These are phyloP conservation scores for Bipolaris cookei DNA, from an alignment of 2,329 filamentous ascomycete genomes.

Conservation along the genomic window DNA sequence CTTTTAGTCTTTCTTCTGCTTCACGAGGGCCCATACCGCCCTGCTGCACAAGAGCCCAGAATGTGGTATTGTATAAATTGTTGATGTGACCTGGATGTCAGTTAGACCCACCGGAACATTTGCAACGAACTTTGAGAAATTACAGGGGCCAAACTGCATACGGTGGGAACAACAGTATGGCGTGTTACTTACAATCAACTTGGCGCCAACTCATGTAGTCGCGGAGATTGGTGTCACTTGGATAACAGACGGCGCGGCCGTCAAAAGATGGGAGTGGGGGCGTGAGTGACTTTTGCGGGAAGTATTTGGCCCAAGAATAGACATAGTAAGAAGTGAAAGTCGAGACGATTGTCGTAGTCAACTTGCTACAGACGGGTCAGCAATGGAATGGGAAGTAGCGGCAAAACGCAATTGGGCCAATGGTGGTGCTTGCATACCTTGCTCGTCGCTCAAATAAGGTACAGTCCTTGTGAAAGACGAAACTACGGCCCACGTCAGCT, in stretches of 20 bases:
- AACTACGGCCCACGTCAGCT: slow-evolving; percentile 63
- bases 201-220: slow-evolving; percentile 98
- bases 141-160: not conserved
- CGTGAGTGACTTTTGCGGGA: slow-evolving; percentile 72
- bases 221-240: slow-evolving; percentile 77
- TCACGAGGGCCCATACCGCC: slow-evolving; percentile 77
- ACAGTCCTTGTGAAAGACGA: slow-evolving; percentile 84
- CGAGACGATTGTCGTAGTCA: slow-evolving; percentile 88
- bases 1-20: slow-evolving; percentile 81
- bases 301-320: slow-evolving; percentile 77
- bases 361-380: slow-evolving; percentile 67
- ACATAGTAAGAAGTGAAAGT: slow-evolving; percentile 94
- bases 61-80: slow-evolving; percentile 97
- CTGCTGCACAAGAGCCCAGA: slow-evolving; percentile 84
- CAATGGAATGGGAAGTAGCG: not conserved
- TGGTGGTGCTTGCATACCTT: slow-evolving; percentile 59
- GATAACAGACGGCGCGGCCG: slow-evolving; percentile 88
- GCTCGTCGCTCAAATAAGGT: slow-evolving; percentile 83
- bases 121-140: not conserved
- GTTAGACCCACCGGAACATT: not conserved
- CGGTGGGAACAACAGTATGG: not conserved
- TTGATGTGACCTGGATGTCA: slow-evolving; percentile 81
- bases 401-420: slow-evolving; percentile 13
- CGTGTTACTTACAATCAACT: slow-evolving; percentile 76
- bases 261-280: slow-evolving; percentile 88